Base-by-base conservation (phyloP, 257 asterid genomes). In the Solanum phureja region DNA sequence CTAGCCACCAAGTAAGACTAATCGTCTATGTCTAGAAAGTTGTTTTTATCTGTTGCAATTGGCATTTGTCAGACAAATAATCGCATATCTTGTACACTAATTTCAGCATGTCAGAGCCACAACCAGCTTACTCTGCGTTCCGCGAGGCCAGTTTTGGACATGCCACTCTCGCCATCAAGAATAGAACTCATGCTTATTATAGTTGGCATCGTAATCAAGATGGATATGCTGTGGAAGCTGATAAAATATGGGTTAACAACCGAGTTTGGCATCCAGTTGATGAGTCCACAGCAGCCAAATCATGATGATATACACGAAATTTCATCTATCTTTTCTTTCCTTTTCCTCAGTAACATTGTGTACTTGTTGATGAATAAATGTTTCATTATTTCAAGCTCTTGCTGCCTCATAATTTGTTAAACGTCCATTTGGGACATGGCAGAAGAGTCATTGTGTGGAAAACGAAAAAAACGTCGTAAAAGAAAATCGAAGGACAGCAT, bases 81-180 rank as follows among this genome's bases (percentile, higher is more conserved):
- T 14, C 56, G 2, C 42, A 8, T 77, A 82, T 38, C 72, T 42
- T 35, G 16, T 79, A 46, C 24, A 56, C 86, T 68, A 10, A 38
- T 90, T 85, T 86, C 95, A 96, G 98, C 90, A 93, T 96, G 98
- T 88, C 98, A 29, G 93, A 95, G 86, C 99, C 99, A 44, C 98
- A 96, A 87, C 99, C 99, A 3, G 88, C 87, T 86, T 95, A 95
- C 91, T 95, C 98, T 3, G 97, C 97, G n/a, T 94, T 88, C 27
- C 91, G 98, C 0, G 99, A 96, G 93, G 97, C 99, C 1, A 96
- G 99, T 91, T 96, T 95, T n/a, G 99, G 99, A 13, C 99, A 96
- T 82, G 99, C 98, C 24, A 91, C 87, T 31, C 87, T 96, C 3
- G 95, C 91, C 13, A 95, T 96, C 52, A 93, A 94, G 95, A 95